phyloP scores from a whole-genome alignment of 805 yeast genomes.

The Brettanomyces nanus region DNA sequence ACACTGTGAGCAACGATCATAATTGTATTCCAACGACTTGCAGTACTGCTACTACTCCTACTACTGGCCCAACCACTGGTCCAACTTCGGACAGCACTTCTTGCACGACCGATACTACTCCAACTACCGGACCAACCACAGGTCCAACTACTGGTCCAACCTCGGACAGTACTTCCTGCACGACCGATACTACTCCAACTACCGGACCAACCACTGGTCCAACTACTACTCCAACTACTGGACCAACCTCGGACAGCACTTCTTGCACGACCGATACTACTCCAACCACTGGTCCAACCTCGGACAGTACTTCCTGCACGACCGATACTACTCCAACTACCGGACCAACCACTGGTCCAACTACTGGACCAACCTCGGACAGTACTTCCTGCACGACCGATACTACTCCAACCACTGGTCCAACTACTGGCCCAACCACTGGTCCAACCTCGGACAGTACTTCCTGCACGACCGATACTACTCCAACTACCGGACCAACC shows the following conservation, averaged over 20 bases:
- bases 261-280: neutral
- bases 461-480: neutral
- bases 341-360: neutral
- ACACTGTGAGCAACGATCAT: neutral
- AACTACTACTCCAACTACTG: neutral
- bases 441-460: neutral
- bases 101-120: neutral
- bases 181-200: too few relatives aligned
- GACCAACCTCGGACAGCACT: neutral
- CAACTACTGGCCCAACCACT: neutral
- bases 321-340: neutral
- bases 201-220: neutral
- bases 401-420: neutral
- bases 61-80: neutral
- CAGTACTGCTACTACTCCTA: neutral
- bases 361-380: neutral
- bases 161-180: neutral
- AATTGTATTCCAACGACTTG: neutral
- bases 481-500: neutral
- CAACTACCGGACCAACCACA: neutral
- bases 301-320: neutral
- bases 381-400: neutral
- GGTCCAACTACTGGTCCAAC: neutral
- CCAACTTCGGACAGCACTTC: too few relatives aligned
- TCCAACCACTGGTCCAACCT: neutral